phyloP scores from a whole-genome alignment of 495 filamentous ascomycete genomes.

The Astrocystis sublimbata region DNA sequence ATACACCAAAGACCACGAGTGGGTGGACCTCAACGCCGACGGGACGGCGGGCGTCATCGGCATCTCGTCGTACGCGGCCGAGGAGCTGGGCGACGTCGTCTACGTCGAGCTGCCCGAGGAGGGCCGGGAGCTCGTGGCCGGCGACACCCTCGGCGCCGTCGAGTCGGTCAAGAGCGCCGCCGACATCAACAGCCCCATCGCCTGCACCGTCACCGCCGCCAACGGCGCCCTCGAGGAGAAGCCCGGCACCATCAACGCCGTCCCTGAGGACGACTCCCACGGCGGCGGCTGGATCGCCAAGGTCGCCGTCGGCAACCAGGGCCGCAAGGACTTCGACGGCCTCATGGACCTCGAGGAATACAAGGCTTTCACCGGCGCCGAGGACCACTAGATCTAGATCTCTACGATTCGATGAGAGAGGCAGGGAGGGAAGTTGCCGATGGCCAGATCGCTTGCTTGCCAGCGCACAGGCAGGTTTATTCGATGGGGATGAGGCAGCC shows the following conservation, averaged over 20 bases:
- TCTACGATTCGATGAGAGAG: no score
- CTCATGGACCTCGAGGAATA: slow-evolving; percentile 77
- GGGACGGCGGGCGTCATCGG: slow-evolving; percentile 72
- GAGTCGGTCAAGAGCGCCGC: slow-evolving; percentile 98
- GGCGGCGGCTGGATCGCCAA: slow-evolving; percentile 91
- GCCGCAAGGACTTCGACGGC: slow-evolving; percentile 64
- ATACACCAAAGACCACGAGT: slow-evolving; percentile 98
- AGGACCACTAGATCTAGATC: slow-evolving; percentile 28
- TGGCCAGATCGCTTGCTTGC: neutral
- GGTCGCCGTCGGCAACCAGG: slow-evolving; percentile 63
- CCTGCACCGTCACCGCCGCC: slow-evolving; percentile 68
- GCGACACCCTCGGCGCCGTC: slow-evolving; percentile 87
- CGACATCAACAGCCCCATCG: slow-evolving; percentile 88
- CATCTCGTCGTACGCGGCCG: slow-evolving; percentile 87
- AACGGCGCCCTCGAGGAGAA: slow-evolving; percentile 78
- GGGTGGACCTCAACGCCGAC: slow-evolving; percentile 83
- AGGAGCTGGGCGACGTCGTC: slow-evolving; percentile 91
- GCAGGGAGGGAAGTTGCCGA: neutral
- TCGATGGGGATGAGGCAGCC: neutral
- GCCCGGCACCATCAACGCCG: slow-evolving; percentile 82
- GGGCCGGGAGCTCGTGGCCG: slow-evolving; percentile 61
- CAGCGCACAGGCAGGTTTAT: neutral
- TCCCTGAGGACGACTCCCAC: slow-evolving; percentile 67
- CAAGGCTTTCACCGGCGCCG: slow-evolving; percentile 59
- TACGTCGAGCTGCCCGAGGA: slow-evolving; percentile 86